phyloP scores from a whole-genome alignment of 805 yeast species.

The Yamadazyma kitorensis region DNA sequence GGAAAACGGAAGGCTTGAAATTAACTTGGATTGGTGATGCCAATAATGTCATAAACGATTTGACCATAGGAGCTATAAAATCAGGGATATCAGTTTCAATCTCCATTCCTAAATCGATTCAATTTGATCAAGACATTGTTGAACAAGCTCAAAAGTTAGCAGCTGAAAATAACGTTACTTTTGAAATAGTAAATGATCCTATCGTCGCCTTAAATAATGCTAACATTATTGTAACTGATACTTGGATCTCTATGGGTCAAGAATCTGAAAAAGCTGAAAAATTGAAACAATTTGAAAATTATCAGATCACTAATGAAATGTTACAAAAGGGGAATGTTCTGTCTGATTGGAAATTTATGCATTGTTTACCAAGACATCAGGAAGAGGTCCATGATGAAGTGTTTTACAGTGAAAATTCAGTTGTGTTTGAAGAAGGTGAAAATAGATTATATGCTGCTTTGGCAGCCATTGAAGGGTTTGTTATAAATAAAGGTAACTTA shows the following conservation, averaged over 20 bases:
- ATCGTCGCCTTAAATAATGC: conserved; percentile 69
- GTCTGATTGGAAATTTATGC: conserved; percentile 86
- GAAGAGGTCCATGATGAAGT: conserved; percentile 95
- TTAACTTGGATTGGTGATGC: conserved; percentile 97
- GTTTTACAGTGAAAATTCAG: conserved; percentile 72
- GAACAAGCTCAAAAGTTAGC: conserved; percentile 54
- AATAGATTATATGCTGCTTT: conserved; percentile 95
- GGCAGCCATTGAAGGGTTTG: conserved; percentile 88
- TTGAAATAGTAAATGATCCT: conserved; percentile 71
- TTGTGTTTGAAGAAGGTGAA: conserved; percentile 95
- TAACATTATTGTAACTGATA: conserved; percentile 87
- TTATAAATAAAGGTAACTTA: conserved; percentile 72
- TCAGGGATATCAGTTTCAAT: conserved; percentile 78
- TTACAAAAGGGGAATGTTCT: conserved; percentile 57
- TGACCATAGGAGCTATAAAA: conserved; percentile 83
- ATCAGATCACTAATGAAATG: conserved; percentile 74
- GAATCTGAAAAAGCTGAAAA: conserved; percentile 73
- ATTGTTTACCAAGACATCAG: conserved; percentile 91
- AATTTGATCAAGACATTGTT: conserved; percentile 55
- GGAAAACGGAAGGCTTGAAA: conserved; percentile 58
- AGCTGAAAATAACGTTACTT: conserved; percentile 36
- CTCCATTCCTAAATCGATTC: conserved; percentile 78
- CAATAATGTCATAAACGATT: conserved; percentile 91
- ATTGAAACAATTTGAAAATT: conserved; percentile 78
- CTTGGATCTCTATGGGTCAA: conserved; percentile 98